Evolutionary conservation across 2,329 filamentous ascomycete species (phyloP), one percentile per base, ranked within the genome.

Genomic region (Neonectria coccinea): DNA sequence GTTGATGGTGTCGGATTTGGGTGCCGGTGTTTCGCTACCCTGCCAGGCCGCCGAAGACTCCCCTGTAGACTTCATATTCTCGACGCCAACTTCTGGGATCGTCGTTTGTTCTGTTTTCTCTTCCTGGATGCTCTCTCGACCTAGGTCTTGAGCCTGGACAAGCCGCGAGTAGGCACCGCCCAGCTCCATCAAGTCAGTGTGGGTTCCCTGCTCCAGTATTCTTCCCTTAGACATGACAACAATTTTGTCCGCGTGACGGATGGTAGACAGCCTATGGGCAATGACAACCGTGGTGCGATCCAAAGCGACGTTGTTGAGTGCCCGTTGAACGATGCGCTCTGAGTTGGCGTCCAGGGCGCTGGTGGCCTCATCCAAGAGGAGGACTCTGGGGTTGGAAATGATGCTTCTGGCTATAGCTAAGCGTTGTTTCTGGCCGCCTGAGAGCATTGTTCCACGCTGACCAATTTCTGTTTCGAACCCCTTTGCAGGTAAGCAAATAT

Each of bases 341-440:
- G 80, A 76, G 14, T 81, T 75, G 1, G 79, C 74, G 44, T 81
- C 78, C 25, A 81, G 73, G 9, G 88, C 86, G 51, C 85, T 88
- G 0, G 89, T 91, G 1, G 89, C 89, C 76, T 91, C 89, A 67
- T 91, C 89, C 1, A 91, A 78, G 14, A 91, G 84, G 2, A 91
- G 79, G 29, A 91, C 86, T 1, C 80, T 79, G 0, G 89, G 88
- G 47, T 88, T 78, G 16, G 86, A 85, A 41, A 91, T 79, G 56
- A 91, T 87, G 47, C 85, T 87, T 25, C 89, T 82, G 2, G 89
- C 89, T 62, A 91, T 91, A 0, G 88, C 86, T 12, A 91, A 80
- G 16, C 89, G 82, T 70, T 91, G 89, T 41, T 88, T 83, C 70
- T 91, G 89, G 2, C 89, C 89, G 27, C 89, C 89, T 18, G 86